phyloP scores from a whole-genome alignment of 1,284 basidiomycete genomes.

The Tilletiaria anomala region DNA sequence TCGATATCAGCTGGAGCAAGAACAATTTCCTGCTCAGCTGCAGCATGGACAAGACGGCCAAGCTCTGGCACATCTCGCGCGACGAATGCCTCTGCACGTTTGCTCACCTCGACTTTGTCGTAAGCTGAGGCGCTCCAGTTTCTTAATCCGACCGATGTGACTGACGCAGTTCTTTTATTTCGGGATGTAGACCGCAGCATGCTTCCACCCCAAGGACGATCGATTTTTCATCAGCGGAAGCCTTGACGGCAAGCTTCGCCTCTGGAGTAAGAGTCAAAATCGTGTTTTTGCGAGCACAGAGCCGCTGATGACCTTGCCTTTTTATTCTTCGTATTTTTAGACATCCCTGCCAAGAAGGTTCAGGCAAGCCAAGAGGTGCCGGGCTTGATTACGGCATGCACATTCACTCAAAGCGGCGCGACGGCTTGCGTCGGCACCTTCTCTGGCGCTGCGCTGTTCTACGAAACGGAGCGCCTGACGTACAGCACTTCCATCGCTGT shows the following conservation, averaged over 20 bases:
- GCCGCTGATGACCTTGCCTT: background rate
- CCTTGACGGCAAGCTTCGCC: slow-evolving; percentile 39
- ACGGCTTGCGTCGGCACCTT: slow-evolving; percentile 38
- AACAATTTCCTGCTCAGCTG: slow-evolving; percentile 40
- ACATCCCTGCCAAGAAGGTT: slow-evolving; percentile 16
- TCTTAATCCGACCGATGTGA: too few relatives aligned
- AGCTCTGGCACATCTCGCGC: slow-evolving; percentile 40
- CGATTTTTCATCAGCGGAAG: slow-evolving; percentile 40
- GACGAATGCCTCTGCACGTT: slow-evolving; percentile 39
- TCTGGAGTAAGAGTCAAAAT: slow-evolving; percentile 27
- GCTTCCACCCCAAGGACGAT: slow-evolving; percentile 32
- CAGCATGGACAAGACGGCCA: slow-evolving; percentile 41
- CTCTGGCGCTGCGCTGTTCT: slow-evolving; percentile 30
- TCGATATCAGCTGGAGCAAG: slow-evolving; percentile 42
- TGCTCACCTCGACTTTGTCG: slow-evolving; percentile 39
- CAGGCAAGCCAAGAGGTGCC: slow-evolving; percentile 28
- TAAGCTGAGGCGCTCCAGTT: too few relatives aligned
- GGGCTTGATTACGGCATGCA: slow-evolving; percentile 39
- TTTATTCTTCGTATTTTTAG: background rate
- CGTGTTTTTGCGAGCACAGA: background rate
- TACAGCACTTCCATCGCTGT: slow-evolving; percentile 30
- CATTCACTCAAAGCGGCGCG: slow-evolving; percentile 37
- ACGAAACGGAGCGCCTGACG: slow-evolving; percentile 26
- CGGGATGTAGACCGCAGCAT: slow-evolving; percentile 11
- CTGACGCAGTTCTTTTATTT: background rate